Evolutionary conservation across 768 basidiomycete genomes (phyloP).

Genomic region (Auricularia sp.): DNA sequence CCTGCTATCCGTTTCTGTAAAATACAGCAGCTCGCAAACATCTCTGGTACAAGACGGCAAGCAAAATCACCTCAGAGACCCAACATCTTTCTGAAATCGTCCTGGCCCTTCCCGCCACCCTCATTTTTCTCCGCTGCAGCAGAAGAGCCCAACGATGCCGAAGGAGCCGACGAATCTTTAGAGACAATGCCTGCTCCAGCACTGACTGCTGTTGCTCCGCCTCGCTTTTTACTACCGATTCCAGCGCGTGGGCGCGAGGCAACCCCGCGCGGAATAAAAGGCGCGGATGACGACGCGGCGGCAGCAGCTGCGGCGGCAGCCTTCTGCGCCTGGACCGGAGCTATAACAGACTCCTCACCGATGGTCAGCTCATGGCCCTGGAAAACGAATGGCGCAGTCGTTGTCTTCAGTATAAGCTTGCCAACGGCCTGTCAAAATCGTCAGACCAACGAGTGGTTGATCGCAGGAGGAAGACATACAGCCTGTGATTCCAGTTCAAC

Average conservation of each 20-base stretch:
- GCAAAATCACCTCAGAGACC: conserved; percentile 1
- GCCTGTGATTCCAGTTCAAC: conserved; percentile 27
- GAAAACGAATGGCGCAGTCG: conserved; percentile 64
- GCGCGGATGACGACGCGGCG: conserved; percentile 27
- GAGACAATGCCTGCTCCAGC: conserved; percentile 8
- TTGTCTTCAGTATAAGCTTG: conserved; percentile 57
- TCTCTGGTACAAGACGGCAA: not conserved
- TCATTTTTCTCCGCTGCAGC: conserved; percentile 5
- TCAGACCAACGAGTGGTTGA: not conserved
- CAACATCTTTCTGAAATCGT: conserved; percentile 82
- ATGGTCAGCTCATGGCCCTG: conserved; percentile 51
- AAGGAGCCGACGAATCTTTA: not conserved
- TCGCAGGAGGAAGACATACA: conserved; percentile 20
- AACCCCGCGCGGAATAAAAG: conserved; percentile 62
- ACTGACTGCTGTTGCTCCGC: conserved; percentile 21
- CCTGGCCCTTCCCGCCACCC: conserved; percentile 47
- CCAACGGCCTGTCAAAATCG: conserved; percentile 60
- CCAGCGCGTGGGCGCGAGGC: conserved; percentile 62
- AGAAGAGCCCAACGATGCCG: not conserved
- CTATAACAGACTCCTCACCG: conserved; percentile 31
- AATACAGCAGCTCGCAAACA: not conserved
- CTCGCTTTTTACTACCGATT: conserved; percentile 41
- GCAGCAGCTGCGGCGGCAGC: not conserved
- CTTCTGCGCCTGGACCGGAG: not conserved
- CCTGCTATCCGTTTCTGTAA: not conserved